phyloP scores from a whole-genome alignment of 768 basidiomycete species.

The Termitomyces titanicus region DNA sequence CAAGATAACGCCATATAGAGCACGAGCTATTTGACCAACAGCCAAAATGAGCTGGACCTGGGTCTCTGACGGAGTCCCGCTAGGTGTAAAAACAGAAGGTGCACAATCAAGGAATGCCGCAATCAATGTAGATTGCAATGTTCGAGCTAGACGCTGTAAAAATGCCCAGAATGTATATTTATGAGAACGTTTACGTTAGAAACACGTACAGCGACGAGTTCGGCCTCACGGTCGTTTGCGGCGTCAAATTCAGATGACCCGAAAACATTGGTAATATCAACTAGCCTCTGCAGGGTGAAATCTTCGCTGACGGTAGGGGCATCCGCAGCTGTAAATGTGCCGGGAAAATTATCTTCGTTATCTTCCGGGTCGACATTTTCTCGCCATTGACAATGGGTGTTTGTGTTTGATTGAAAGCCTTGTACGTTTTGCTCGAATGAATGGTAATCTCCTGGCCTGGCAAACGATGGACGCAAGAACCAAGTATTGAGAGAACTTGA shows the following conservation, averaged over 20 bases:
- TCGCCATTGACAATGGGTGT: conserved; percentile 26
- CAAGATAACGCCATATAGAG: conserved; percentile 56
- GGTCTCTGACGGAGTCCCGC: conserved; percentile 50
- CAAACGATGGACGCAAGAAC: conserved; percentile 65
- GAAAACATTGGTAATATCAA: conserved; percentile 5
- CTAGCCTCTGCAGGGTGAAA: conserved; percentile 7
- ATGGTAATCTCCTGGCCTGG: conserved; percentile 43
- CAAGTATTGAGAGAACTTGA: conserved; percentile 40
- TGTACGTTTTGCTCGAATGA: conserved; percentile 48
- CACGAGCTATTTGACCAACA: conserved; percentile 52
- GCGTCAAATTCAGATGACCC: conserved; percentile 2
- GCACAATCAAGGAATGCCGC: conserved; percentile 87
- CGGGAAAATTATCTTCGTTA: conserved; percentile 29
- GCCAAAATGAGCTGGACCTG: conserved; percentile 60
- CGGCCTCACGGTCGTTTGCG: conserved; percentile 1
- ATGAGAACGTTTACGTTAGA: not conserved
- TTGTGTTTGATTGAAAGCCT: conserved; percentile 15
- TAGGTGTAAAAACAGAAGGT: conserved; percentile 75
- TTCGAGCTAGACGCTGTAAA: conserved; percentile 60
- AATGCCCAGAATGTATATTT: not conserved
- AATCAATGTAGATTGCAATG: conserved; percentile 75
- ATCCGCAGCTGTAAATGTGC: conserved; percentile 13
- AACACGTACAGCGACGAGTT: conserved; percentile 6
- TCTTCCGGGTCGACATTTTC: conserved; percentile 32
- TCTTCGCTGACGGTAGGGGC: not conserved